Conservation (phyloP, 2,329 filamentous ascomycete genomes). For the Talaromyces albobiverticillius region DNA sequence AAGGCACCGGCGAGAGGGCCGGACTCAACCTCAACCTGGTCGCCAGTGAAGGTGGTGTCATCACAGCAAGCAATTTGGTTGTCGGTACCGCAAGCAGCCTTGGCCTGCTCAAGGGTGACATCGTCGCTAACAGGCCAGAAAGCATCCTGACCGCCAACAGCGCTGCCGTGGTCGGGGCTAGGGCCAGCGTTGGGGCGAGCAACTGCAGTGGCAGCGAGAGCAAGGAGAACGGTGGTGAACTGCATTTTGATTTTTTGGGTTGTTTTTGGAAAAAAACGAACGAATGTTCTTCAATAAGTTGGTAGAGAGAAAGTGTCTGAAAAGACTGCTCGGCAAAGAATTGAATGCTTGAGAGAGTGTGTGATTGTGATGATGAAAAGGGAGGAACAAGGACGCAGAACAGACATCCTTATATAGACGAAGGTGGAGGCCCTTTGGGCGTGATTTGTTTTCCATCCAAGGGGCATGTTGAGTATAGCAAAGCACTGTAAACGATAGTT, state of each 20-base stretch:
- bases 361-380: slow-evolving; percentile 26
- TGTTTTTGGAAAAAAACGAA: slow-evolving; percentile 9
- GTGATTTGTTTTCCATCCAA: slow-evolving; percentile 12
- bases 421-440: slow-evolving; percentile 22
- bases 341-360: slow-evolving; percentile 20
- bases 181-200: slow-evolving; percentile 26
- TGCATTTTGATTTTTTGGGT: slow-evolving; percentile 38
- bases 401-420: slow-evolving; percentile 32
- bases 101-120: slow-evolving; percentile 36
- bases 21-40: slow-evolving; percentile 30
- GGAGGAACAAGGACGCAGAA: slow-evolving; percentile 17
- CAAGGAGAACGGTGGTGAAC: slow-evolving; percentile 34
- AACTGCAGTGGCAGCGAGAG: slow-evolving; percentile 31
- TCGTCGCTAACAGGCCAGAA: slow-evolving; percentile 31
- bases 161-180: slow-evolving; percentile 20
- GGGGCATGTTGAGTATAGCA: slow-evolving; percentile 12
- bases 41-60: slow-evolving; percentile 35
- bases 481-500: slow-evolving; percentile 14
- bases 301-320: slow-evolving; percentile 27
- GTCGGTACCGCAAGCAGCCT: slow-evolving; percentile 38
- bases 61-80: slow-evolving; percentile 40
- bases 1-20: slow-evolving; percentile 34
- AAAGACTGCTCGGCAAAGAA: slow-evolving; percentile 25
- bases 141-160: slow-evolving; percentile 26
- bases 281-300: slow-evolving; percentile 10